A percentile compares a stretch with the other conserved stretches of the same genome.
Conservation (phyloP, 2,329 filamentous ascomycete species). For the Colletotrichum sp. region DNA sequence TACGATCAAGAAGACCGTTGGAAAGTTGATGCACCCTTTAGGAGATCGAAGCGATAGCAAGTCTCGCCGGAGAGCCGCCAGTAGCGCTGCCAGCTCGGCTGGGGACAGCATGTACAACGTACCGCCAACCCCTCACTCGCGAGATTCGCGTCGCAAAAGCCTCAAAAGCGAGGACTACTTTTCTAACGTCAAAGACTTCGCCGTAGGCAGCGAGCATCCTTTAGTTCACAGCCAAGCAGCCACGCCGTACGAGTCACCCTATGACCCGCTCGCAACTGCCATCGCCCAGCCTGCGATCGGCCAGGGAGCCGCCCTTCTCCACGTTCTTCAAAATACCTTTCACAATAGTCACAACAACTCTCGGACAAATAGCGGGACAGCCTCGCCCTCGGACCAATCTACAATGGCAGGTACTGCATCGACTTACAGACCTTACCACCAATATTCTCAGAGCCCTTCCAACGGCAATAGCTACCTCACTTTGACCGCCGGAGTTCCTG, state of each 20-base stretch:
- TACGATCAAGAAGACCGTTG: constrained; percentile 72
- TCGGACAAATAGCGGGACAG: constrained; percentile 5
- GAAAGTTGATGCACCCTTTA: constrained; percentile 67
- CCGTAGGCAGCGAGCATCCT: constrained; percentile 63
- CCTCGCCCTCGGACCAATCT: constrained; percentile 16
- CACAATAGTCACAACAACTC: background rate
- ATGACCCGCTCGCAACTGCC: constrained; percentile 45
- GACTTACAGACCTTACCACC: constrained; percentile 32
- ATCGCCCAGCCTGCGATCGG: constrained; percentile 6
- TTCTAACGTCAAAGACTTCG: constrained; percentile 41
- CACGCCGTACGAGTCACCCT: constrained; percentile 62
- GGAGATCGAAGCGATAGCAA: constrained; percentile 59
- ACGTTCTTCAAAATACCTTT: background rate
- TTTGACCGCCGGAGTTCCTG: constrained; percentile 35
- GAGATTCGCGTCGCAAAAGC: constrained; percentile 59
- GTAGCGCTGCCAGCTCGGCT: constrained; percentile 69
- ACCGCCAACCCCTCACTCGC: constrained; percentile 57
- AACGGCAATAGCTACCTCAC: constrained; percentile 49
- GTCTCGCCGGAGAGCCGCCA: constrained; percentile 60
- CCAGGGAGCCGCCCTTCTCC: background rate
- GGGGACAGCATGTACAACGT: constrained; percentile 55
- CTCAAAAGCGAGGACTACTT: constrained; percentile 62
- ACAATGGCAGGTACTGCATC: constrained; percentile 15
- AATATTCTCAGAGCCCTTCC: constrained; percentile 50
- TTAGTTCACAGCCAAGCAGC: constrained; percentile 76